Percentiles rank a stretch among this genome's conserved stretches.
These are phyloP conservation scores for Dacryopinax spathularia DNA, from an alignment of 768 basidiomycete genomes.

Conservation along the genomic window DNA sequence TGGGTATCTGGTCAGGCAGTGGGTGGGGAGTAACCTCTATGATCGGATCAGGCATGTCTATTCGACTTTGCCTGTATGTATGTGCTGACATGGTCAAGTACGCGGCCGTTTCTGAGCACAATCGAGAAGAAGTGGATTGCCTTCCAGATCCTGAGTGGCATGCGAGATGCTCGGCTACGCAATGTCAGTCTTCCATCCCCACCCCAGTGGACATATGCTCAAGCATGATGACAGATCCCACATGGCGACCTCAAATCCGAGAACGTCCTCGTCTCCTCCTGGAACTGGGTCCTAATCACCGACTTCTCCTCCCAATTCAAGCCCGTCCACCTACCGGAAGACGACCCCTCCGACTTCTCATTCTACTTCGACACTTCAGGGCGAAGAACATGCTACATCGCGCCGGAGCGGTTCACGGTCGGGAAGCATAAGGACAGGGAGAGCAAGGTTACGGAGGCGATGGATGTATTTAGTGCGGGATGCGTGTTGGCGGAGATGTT, in stretches of 20 bases:
- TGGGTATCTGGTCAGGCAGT: conserved; percentile 88
- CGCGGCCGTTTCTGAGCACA: conserved; percentile 78
- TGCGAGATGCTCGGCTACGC: conserved; percentile 67
- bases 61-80: not conserved
- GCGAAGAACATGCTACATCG: conserved; percentile 85
- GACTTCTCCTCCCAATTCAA: conserved; percentile 89
- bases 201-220: not conserved
- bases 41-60: conserved; percentile 80
- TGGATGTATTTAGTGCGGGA: conserved; percentile 94
- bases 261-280: conserved; percentile 90
- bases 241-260: conserved; percentile 98
- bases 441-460: conserved; percentile 76
- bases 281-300: conserved; percentile 88
- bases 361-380: conserved; percentile 96
- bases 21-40: conserved; percentile 86
- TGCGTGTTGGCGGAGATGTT: conserved; percentile 95
- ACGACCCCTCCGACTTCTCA: conserved; percentile 94
- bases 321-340: conserved; percentile 84
- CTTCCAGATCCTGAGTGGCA: conserved; percentile 76
- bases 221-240: conserved; percentile 38
- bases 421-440: conserved; percentile 62
- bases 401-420: conserved; percentile 87
- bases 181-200: conserved; percentile 27
- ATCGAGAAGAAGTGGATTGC: conserved; percentile 98
- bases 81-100: conserved; percentile 35